phyloP scores from a whole-genome alignment of 225 moss, liverwort and hornwort genomes.

The Pleurozium schreberi region DNA sequence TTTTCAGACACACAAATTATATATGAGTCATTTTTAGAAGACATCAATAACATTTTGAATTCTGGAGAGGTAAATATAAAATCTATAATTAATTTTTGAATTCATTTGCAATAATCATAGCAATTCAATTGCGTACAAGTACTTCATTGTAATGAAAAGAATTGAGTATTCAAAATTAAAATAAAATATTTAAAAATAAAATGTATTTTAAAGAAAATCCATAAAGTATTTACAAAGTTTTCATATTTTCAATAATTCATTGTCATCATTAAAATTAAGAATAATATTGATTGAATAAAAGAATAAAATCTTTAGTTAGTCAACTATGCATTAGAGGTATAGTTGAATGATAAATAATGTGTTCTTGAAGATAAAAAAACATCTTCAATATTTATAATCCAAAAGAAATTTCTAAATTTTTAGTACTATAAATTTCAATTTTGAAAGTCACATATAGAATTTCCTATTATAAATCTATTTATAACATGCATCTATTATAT shows the following conservation, averaged over 20 bases:
- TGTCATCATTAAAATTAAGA: fast-evolving
- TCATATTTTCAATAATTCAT: not conserved
- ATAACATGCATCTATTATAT: not conserved
- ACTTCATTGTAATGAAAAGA: not conserved
- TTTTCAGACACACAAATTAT: constrained; percentile 82
- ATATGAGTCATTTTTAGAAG: constrained; percentile 75
- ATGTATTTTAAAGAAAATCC: not conserved
- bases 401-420: not conserved
- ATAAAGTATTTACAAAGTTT: fast-evolving
- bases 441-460: fast-evolving
- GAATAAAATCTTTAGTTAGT: not conserved
- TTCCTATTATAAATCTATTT: not conserved
- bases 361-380: not conserved
- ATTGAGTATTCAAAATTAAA: too few relatives aligned
- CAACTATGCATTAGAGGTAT: too few relatives aligned
- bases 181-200: not conserved
- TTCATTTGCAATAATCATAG: not conserved
- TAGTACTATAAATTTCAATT: not conserved
- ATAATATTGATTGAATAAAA: not conserved
- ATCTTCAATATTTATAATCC: not conserved
- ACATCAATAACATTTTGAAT: constrained; percentile 89
- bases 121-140: not conserved
- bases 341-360: not conserved
- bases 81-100: not conserved
- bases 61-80: constrained; percentile 56